These are phyloP conservation scores for Wickerhamiella sergipiensis DNA, from an alignment of 805 yeast genomes.

Conservation along the genomic window DNA sequence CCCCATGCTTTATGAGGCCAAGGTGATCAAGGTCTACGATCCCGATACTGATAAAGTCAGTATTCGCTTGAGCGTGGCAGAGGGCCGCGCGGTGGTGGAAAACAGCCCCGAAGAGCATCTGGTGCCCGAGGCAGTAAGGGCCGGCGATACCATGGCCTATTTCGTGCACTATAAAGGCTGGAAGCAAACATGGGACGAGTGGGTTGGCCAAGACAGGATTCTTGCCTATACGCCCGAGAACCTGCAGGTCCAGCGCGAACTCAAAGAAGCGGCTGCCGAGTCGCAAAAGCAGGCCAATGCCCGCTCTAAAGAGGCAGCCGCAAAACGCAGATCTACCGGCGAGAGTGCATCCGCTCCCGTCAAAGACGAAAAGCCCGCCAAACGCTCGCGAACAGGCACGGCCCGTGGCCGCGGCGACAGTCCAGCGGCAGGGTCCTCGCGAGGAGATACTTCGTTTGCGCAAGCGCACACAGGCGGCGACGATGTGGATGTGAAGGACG, in stretches of 20 bases:
- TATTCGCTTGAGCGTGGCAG: conserved; percentile 1
- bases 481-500: conserved; percentile 26
- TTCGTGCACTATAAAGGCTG: conserved; percentile 88
- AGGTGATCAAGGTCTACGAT: conserved; percentile 50
- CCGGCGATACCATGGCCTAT: conserved; percentile 33
- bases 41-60: conserved; percentile 21
- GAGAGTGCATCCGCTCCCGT: conserved; percentile 1
- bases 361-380: conserved; percentile 6
- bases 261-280: conserved; percentile 36
- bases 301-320: conserved; percentile 11
- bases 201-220: conserved; percentile 66
- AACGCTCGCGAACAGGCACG: conserved; percentile 1
- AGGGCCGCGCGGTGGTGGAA: neutral
- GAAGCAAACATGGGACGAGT: conserved; percentile 94
- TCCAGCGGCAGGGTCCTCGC: neutral
- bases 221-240: conserved; percentile 59
- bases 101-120: conserved; percentile 19
- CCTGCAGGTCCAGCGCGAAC: conserved; percentile 43
- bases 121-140: conserved; percentile 10
- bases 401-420: neutral
- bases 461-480: too few relatives aligned
- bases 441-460: neutral
- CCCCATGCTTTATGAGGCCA: conserved; percentile 80
- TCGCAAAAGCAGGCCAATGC: conserved; percentile 8
- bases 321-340: conserved; percentile 3